These are phyloP conservation scores for Neoconidiobolus thromboides DNA, from an alignment of 371 early-diverging fungal species.

Conservation along the genomic window DNA sequence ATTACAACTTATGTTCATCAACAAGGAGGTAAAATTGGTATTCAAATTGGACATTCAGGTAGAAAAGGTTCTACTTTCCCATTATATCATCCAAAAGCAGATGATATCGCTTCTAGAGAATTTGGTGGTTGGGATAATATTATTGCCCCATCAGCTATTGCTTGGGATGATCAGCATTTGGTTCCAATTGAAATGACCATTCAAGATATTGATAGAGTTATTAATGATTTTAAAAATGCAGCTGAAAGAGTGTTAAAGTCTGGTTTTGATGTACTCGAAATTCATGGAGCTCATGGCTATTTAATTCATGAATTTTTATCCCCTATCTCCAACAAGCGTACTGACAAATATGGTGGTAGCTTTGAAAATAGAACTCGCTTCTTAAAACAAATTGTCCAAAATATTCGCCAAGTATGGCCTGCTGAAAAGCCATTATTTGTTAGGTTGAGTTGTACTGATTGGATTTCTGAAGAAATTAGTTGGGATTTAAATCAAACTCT, in stretches of 20 bases:
- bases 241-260: conserved; percentile 48
- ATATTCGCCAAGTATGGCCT: conserved; percentile 51
- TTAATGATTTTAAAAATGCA: conserved; percentile 42
- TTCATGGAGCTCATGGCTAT: conserved; percentile 60
- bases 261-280: conserved; percentile 64
- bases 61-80: conserved; percentile 25
- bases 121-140: conserved; percentile 64
- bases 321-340: conserved; percentile 58
- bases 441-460: conserved; percentile 59
- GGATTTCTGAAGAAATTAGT: conserved; percentile 21
- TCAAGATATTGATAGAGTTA: conserved; percentile 35
- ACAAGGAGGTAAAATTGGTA: conserved; percentile 35
- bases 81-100: not conserved
- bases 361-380: conserved; percentile 59
- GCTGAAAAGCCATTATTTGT: conserved; percentile 59
- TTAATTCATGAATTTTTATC: conserved; percentile 61
- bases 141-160: conserved; percentile 39
- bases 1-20: conserved; percentile 41
- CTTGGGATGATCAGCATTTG: conserved; percentile 21
- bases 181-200: conserved; percentile 35
- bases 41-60: conserved; percentile 72
- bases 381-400: conserved; percentile 34
- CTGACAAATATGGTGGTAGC: conserved; percentile 64
- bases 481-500: conserved; percentile 52
- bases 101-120: conserved; percentile 7